Base-by-base conservation (phyloP, 75 land plant species). In the Pinus tabuliformis region DNA sequence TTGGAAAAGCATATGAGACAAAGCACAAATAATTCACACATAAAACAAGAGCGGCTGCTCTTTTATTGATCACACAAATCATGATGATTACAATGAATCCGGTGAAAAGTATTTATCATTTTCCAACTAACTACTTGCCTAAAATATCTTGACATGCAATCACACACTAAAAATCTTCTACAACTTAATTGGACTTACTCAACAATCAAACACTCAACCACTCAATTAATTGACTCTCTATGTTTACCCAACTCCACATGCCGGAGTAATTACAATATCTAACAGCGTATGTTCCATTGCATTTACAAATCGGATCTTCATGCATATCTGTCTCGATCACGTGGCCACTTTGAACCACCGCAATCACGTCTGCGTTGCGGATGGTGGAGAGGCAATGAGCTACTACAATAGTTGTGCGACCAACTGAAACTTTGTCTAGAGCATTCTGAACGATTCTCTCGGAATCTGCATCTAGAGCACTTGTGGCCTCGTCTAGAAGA, bases 371-470 rank as follows among this genome's bases (percentile, higher is more conserved):
- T 22, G 81, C 85, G 26, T 75, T 75, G 58, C 78, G 62, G 58
- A 83, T 72, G 45, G 85, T 79, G 33, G 85, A 83, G 70, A 83
- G 78, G 49, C 81, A 74, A 72, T 83, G 85, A 5, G 85, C 81
- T n/a, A 83, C 70, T 37, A 79, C 70, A 26, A 83, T 56, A 17
- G 84, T 78, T 45, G 84, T 83, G 5, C 84, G 80, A 11, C 84
- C 84, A 24, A 83, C 73, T 12, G 74, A 52, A 57, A 66, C 77
- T 5, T 16, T 42, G 6, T 83, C 84, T n/a, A 83, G 81, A 4
- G 84, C 81, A 22, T 70, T 65, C 33, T 78, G 80, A 15, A 83
- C 84, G 13, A 78, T 59, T 56, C 59, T 57, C 74, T 83, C 84
- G 24, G 84, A 83, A 42, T 78, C 81, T 22, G 84, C 73, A 62